Conservation (phyloP, 352 stramenopile genomes). For the Phytophthora quininea region DNA sequence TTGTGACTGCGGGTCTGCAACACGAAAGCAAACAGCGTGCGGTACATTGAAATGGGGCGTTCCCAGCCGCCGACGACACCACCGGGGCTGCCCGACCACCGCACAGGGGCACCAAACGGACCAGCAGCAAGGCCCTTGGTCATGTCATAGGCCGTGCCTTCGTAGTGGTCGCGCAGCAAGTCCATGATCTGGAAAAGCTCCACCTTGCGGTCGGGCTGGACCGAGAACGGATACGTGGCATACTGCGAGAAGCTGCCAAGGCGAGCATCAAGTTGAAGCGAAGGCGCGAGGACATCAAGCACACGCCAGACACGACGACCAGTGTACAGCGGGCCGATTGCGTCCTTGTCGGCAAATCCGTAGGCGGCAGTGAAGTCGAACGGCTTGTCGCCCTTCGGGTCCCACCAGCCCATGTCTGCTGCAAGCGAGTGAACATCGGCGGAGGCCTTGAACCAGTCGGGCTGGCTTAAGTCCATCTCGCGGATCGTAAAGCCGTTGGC, state of each 20-base stretch:
- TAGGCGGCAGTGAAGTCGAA: conserved; percentile 84
- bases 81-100: conserved; percentile 65
- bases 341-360: conserved; percentile 62
- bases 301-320: conserved; percentile 91
- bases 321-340: conserved; percentile 67
- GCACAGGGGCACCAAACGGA: conserved; percentile 89
- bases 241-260: conserved; percentile 72
- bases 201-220: conserved; percentile 74
- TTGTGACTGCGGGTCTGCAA: conserved; percentile 46
- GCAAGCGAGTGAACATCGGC: conserved; percentile 87
- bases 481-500: conserved; percentile 95
- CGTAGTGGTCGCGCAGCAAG: conserved; percentile 90
- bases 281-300: conserved; percentile 81
- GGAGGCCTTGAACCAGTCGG: conserved; percentile 89
- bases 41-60: conserved; percentile 92
- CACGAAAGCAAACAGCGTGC: conserved; percentile 88
- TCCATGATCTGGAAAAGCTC: conserved; percentile 77
- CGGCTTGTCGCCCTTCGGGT: conserved; percentile 40
- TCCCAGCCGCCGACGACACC: conserved; percentile 80
- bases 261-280: conserved; percentile 70
- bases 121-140: conserved; percentile 84
- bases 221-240: conserved; percentile 89
- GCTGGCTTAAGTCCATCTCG: conserved; percentile 78
- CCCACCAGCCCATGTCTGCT: conserved; percentile 86
- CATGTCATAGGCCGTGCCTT: conserved; percentile 91